Conservation (phyloP, 495 filamentous ascomycete species). For the Penicillium cataractarum region DNA sequence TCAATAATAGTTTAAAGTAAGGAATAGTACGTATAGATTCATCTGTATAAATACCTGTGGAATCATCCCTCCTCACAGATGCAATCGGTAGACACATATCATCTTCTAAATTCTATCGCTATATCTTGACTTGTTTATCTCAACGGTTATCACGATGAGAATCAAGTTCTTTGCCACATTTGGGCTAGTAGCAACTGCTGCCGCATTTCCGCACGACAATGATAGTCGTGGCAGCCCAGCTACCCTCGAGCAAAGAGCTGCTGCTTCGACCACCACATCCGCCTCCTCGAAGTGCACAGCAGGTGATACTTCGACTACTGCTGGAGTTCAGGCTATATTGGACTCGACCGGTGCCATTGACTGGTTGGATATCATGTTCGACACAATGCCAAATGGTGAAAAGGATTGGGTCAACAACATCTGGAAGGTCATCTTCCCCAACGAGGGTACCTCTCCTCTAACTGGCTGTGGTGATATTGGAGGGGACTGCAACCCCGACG, state of each 20-base stretch:
- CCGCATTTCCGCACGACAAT: not conserved
- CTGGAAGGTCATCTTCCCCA: conserved; percentile 2
- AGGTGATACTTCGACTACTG: not conserved
- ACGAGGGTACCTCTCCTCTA: conserved; percentile 4
- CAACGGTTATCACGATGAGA: not conserved
- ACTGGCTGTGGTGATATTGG: conserved; percentile 8
- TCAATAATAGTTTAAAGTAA: not conserved
- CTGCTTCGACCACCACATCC: not conserved
- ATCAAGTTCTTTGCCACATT: not conserved
- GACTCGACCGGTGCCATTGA: not conserved
- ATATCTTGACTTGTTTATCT: not conserved
- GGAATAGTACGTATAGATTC: not conserved
- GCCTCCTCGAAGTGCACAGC: not conserved
- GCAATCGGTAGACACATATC: not conserved
- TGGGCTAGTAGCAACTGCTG: not conserved
- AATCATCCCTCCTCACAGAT: not conserved
- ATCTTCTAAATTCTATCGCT: not conserved
- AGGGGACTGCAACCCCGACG: conserved; percentile 5
- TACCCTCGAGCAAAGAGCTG: not conserved
- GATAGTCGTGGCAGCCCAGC: not conserved
- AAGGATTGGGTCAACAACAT: conserved; percentile 9
- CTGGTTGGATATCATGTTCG: conserved; percentile 1
- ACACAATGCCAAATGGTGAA: not conserved
- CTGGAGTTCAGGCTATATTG: not conserved
- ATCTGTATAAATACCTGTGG: not conserved